Evolutionary conservation across 2,329 filamentous ascomycete species (phyloP), one percentile per base, ranked within the genome.

Genomic region (Exutisphaerella laricina): DNA sequence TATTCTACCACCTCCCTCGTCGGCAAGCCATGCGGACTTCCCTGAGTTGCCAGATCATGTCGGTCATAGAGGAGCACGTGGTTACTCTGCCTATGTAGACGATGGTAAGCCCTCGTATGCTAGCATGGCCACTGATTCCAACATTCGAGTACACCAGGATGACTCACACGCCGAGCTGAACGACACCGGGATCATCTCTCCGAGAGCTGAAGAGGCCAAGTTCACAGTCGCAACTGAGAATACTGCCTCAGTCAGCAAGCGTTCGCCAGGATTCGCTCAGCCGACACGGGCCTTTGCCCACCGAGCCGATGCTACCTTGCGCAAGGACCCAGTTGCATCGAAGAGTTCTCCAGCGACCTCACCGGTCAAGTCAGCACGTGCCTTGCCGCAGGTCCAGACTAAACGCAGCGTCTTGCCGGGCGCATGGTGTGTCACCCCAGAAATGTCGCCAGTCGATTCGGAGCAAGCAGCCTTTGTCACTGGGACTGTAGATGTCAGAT

Each of bases 211-310:
- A 4, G 14, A 14, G 12, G 14, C 17, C 18, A 16, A 39, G 14
- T 10, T 9, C 4, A 8, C 12, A 8, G 14, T 14, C 6, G 26
- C 37, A 23, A 4, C 9, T 4, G 16, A 41, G n/a, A 17, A 28
- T 13, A 42, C 22, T 14, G 6, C 16, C 10, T 23, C 41, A 5
- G 22, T 28, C 4, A 18, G 14, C 4, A 43, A 43, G 14, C 10
- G 30, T 12, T 45, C 48, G 10, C 50, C 58, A 17, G 56, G 48
- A 25, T 62, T 62, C 35, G 59, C 60, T 6, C 56, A 59, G 44
- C 57, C 60, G 2, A 63, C 60, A 1, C 45, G 51, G 39, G 54
- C 59, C 3, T 55, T 51, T 45, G 40, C 49, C 14, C 48, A 51
- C 23, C 52, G 54, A 25, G 50, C 53, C 14, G 47, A 50, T n/a